phyloP scores from a whole-genome alignment of 2,329 filamentous ascomycete species.

The Tolypocladium endophyticum region DNA sequence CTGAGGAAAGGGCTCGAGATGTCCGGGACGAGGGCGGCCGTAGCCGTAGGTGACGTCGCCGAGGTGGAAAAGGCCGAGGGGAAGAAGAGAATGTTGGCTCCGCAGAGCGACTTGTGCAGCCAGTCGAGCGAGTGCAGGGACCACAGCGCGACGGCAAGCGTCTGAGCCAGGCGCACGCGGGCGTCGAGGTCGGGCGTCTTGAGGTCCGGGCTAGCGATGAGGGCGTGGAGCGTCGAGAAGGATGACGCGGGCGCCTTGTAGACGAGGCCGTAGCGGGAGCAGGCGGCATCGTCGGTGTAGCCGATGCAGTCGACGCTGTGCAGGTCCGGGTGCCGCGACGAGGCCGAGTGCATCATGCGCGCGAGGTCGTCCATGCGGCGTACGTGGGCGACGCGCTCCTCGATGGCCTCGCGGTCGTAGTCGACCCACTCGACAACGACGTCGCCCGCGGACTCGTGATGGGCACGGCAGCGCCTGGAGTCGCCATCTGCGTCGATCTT shows the following conservation, averaged over 20 bases:
- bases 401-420: slow-evolving; percentile 30
- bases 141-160: slow-evolving; percentile 32
- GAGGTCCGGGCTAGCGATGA: slow-evolving; percentile 26
- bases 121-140: slow-evolving; percentile 43
- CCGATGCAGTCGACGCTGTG: slow-evolving; percentile 36
- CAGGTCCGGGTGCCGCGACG: slow-evolving; percentile 32
- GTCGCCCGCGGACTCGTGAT: slow-evolving; percentile 20
- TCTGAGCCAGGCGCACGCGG: slow-evolving; percentile 29
- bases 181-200: slow-evolving; percentile 34
- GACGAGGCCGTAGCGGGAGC: slow-evolving; percentile 31
- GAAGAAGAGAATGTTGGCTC: slow-evolving; percentile 44
- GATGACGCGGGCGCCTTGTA: slow-evolving; percentile 25
- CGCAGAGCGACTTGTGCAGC: slow-evolving; percentile 46
- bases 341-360: slow-evolving; percentile 35
- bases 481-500: slow-evolving; percentile 6
- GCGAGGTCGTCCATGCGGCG: slow-evolving; percentile 35
- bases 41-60: slow-evolving; percentile 20
- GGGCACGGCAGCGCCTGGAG: slow-evolving; percentile 18
- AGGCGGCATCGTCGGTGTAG: slow-evolving; percentile 30
- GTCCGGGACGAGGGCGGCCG: slow-evolving; percentile 25
- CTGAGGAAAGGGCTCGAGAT: slow-evolving; percentile 33
- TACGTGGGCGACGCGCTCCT: slow-evolving; percentile 30
- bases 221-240: slow-evolving; percentile 26
- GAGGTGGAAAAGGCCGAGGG: slow-evolving; percentile 26
- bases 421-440: slow-evolving; percentile 34